Evolutionary conservation across 1,284 basidiomycete species (phyloP).

Genomic region (Xanthoconium separans): DNA sequence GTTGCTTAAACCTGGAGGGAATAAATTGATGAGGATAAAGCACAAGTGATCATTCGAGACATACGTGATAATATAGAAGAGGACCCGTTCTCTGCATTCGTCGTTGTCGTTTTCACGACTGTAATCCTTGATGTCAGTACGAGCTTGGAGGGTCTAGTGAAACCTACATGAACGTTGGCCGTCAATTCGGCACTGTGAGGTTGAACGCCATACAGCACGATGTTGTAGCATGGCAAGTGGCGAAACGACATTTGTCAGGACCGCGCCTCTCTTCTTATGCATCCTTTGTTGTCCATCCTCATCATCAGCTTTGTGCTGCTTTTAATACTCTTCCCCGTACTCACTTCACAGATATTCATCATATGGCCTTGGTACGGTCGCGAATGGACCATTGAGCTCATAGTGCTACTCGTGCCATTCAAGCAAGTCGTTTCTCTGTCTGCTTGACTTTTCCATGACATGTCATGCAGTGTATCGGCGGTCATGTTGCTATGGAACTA

Average conservation of each 20-base stretch:
- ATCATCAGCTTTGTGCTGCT: conserved; percentile 69
- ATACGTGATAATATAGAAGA: conserved; percentile 24
- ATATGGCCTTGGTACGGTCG: conserved; percentile 91
- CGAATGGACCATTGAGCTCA: conserved; percentile 66
- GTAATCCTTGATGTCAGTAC: conserved; percentile 8
- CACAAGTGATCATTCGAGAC: conserved; percentile 4
- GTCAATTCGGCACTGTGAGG: conserved; percentile 2
- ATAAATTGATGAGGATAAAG: neutral
- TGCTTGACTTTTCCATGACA: conserved; percentile 12
- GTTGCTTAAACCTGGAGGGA: conserved; percentile 19
- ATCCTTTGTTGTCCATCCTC: conserved; percentile 54
- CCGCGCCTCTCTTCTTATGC: conserved; percentile 32
- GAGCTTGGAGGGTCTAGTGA: neutral
- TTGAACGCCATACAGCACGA: conserved; percentile 9
- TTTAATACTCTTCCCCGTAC: conserved; percentile 87
- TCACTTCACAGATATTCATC: conserved; percentile 85
- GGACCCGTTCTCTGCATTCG: neutral
- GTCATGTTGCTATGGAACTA: conserved; percentile 87
- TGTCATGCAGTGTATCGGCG: conserved; percentile 60
- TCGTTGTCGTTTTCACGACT: conserved; percentile 6
- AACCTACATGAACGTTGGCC: neutral
- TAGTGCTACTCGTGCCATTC: conserved; percentile 80
- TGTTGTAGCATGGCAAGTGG: conserved; percentile 19
- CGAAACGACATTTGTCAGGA: neutral
- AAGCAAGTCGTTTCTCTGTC: conserved; percentile 58